A percentile compares a stretch with the other conserved stretches of the same genome.
Evolutionary conservation across 768 basidiomycete species (phyloP).

Genomic region (Suillus sp.): DNA sequence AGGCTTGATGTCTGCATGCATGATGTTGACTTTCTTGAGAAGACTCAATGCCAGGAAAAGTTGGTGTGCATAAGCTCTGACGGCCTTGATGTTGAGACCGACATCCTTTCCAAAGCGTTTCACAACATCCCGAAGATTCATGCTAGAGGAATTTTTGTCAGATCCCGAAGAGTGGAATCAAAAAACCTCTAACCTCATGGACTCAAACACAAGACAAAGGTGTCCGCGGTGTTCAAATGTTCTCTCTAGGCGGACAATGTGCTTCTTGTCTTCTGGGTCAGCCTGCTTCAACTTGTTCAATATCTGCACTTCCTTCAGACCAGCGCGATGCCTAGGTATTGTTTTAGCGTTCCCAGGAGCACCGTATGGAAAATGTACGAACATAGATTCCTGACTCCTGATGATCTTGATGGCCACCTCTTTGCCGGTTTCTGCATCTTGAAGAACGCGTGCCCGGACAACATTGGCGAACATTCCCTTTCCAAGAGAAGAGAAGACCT

Average conservation of each 20-base stretch:
- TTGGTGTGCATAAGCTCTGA: constrained; percentile 98
- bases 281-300: constrained; percentile 83
- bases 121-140: constrained; percentile 97
- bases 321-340: constrained; percentile 83
- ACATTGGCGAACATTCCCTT: constrained; percentile 99
- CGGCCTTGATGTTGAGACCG: constrained; percentile 92
- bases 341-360: constrained; percentile 6
- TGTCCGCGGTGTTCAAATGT: constrained; percentile 98
- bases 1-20: constrained; percentile 99
- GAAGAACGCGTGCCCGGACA: constrained; percentile 82
- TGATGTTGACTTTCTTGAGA: constrained; percentile 86
- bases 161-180: constrained; percentile 1
- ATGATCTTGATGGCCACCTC: constrained; percentile 99
- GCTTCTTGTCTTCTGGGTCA: constrained; percentile 97
- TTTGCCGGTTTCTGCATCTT: constrained; percentile 57
- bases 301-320: constrained; percentile 89
- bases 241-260: constrained; percentile 87
- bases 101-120: constrained; percentile 99
- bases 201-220: constrained; percentile 94
- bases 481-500: constrained; percentile 93
- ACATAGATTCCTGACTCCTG: constrained; percentile 96
- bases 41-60: constrained; percentile 87
- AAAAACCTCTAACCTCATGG: constrained; percentile 64
- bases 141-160: constrained; percentile 49
- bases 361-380: constrained; percentile 34